A percentile compares a stretch with the other conserved stretches of the same genome.
phyloP scores from a whole-genome alignment of 768 basidiomycete genomes.

The Boletus fagicola region DNA sequence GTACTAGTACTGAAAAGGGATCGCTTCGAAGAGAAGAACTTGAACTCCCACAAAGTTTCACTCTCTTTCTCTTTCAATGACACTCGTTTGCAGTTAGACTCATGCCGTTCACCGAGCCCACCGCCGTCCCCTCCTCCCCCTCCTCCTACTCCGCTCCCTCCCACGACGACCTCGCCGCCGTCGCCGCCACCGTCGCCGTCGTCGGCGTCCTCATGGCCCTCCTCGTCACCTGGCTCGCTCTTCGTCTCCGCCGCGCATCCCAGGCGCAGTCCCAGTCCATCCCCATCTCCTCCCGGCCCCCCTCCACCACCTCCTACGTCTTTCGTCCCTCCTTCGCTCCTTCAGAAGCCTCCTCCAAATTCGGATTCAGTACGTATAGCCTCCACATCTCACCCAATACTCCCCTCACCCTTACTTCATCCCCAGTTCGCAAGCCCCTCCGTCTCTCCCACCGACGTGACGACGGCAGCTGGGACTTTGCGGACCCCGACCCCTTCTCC shows the following conservation, averaged over 20 bases:
- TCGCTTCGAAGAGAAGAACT: background rate
- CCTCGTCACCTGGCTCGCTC: background rate
- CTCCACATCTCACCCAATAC: background rate
- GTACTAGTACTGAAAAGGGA: background rate
- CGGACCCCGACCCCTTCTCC: slow-evolving; percentile 26
- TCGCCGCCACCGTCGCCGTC: slow-evolving; percentile 22
- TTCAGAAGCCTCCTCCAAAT: slow-evolving; percentile 29
- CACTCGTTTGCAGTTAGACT: background rate
- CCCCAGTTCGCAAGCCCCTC: slow-evolving; percentile 25
- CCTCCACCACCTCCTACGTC: slow-evolving; percentile 9
- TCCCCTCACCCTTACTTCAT: background rate
- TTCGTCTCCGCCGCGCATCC: slow-evolving; percentile 6
- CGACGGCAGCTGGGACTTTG: slow-evolving; percentile 32
- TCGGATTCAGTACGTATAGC: slow-evolving; percentile 25
- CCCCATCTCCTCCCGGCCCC: slow-evolving; percentile 2
- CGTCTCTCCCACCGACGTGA: slow-evolving; percentile 20
- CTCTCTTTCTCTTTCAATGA: background rate
- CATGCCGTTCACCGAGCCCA: slow-evolving; percentile 4
- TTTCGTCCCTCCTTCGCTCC: slow-evolving; percentile 25
- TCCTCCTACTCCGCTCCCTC: slow-evolving; percentile 13
- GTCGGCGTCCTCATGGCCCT: slow-evolving; percentile 11
- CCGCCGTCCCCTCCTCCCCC: background rate
- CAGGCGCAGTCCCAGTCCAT: background rate
- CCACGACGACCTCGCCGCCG: slow-evolving; percentile 15
- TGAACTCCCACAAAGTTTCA: too few relatives aligned